A percentile compares a stretch with the other conserved stretches of the same genome.
These are phyloP conservation scores for Astragalus glycyphyllos DNA, from an alignment of 306 rosid species.

Conservation along the genomic window DNA sequence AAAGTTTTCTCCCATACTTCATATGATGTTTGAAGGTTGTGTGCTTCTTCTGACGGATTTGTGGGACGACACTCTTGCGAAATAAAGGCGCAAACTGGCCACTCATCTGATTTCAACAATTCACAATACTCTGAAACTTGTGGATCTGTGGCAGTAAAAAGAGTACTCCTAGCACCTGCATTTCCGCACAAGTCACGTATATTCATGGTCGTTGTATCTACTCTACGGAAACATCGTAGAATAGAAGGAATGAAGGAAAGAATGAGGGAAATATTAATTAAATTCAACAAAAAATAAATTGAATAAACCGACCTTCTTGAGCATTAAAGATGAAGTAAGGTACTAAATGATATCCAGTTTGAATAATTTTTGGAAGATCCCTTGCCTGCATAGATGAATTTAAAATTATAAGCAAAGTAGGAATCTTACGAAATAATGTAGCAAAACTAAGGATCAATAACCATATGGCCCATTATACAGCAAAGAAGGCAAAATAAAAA, in stretches of 20 bases:
- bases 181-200: constrained; percentile 45
- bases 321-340: constrained; percentile 93
- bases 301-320: constrained; percentile 77
- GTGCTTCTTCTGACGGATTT: constrained; percentile 94
- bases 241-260: neutral
- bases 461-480: constrained; percentile 3
- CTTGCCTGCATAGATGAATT: constrained; percentile 71
- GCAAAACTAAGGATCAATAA: constrained; percentile 2
- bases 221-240: neutral
- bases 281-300: constrained; percentile 8
- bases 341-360: constrained; percentile 79
- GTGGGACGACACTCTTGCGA: constrained; percentile 90
- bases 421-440: constrained; percentile 31
- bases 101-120: constrained; percentile 79
- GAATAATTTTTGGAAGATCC: constrained; percentile 83
- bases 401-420: constrained; percentile 30
- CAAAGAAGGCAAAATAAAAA: constrained; percentile 19
- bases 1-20: constrained; percentile 93
- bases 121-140: constrained; percentile 91
- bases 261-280: neutral
- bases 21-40: constrained; percentile 60
- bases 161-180: constrained; percentile 93
- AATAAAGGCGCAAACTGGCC: constrained; percentile 89
- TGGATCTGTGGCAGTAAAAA: constrained; percentile 96
- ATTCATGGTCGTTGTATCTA: neutral